Base-by-base conservation (phyloP, 176 grass and related monocot genomes). In the Oryza rufipogon region DNA sequence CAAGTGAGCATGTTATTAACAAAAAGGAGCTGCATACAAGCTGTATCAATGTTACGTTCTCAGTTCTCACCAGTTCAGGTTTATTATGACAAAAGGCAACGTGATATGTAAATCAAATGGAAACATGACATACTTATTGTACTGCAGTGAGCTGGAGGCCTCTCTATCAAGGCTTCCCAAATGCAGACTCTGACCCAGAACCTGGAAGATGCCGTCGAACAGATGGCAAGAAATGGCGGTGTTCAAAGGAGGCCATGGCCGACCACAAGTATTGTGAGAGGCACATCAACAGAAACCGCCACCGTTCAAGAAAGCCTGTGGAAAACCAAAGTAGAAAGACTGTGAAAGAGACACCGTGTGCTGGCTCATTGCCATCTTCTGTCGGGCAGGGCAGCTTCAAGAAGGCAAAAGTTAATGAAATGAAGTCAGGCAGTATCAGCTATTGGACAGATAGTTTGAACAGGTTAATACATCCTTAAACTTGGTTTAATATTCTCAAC, bases 231-330 rank as follows among this genome's bases (percentile, higher is more conserved):
- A 99, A 99, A 76, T 99, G 97, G 97, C 91, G 97, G 49, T 99
- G 97, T 38, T 90, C 97, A 7, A 95, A 92, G 88, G 92, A 92
- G 44, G 97, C 91, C 33, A 83, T 96, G 78, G 89, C 86, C 5
- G 97, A 99, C 70, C 93, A 99, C 70, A 99, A 99, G 79, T 99
- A 99, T n/a, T 99, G 97, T 68, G 97, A 99, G 84, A 86, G 93
- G 23, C 97, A 99, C 86, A 94, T 99, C 87, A 93, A 96, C 39
- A 94, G 97, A 39, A 94, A 92, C 84, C 97, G 97, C 70, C 97
- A 96, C 66, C 97, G 97, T 99, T 99, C 97, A 99, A 99, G 97
- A 99, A 99, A 99, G 97, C 97, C 89, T 99, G 97, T 99, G 97
- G 97, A 99, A 99, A 90, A 83, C 76, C 91, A 91, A 87, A 64